Conservation (phyloP, 2,329 filamentous ascomycete species). For the Ampelomyces quisqualis region DNA sequence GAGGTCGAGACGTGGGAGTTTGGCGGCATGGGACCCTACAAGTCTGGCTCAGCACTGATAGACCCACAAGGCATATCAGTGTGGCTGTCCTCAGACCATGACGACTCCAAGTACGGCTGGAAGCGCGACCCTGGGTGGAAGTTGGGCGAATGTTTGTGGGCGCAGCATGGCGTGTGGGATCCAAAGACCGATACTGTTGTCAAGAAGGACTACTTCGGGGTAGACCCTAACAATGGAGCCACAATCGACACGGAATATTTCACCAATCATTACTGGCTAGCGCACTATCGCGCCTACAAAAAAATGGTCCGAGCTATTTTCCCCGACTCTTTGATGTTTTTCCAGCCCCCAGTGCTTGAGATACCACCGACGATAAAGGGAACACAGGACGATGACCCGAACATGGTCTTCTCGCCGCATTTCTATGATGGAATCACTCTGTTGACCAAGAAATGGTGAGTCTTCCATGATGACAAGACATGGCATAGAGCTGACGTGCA, state of each 20-base stretch:
- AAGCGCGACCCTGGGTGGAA: slow-evolving; percentile 86
- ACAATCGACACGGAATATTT: slow-evolving; percentile 79
- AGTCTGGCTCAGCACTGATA: slow-evolving; percentile 77
- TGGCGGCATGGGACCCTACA: slow-evolving; percentile 87
- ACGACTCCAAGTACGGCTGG: slow-evolving; percentile 88
- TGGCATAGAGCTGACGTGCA: slow-evolving; percentile 12
- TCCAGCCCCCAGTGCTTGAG: slow-evolving; percentile 89
- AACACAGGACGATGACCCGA: slow-evolving; percentile 82
- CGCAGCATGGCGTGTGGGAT: slow-evolving; percentile 96
- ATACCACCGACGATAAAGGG: slow-evolving; percentile 86
- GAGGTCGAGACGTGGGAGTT: slow-evolving; percentile 94
- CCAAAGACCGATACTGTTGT: slow-evolving; percentile 72
- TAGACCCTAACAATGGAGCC: slow-evolving; percentile 72
- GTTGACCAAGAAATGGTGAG: slow-evolving; percentile 91
- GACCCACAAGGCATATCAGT: slow-evolving; percentile 83
- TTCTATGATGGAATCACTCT: slow-evolving; percentile 97
- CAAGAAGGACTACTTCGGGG: slow-evolving; percentile 84
- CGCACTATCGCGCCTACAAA: slow-evolving; percentile 75
- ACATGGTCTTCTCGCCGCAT: slow-evolving; percentile 89
- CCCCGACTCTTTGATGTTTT: slow-evolving; percentile 79
- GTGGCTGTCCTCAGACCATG: slow-evolving; percentile 80
- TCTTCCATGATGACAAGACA: too few relatives aligned
- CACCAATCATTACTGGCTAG: slow-evolving; percentile 88
- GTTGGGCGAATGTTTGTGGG: slow-evolving; percentile 93
- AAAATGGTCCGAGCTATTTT: slow-evolving; percentile 74